Evolutionary conservation across 169 alveolate genomes (phyloP).

Genomic region (Perkinsus chesapeaki): DNA sequence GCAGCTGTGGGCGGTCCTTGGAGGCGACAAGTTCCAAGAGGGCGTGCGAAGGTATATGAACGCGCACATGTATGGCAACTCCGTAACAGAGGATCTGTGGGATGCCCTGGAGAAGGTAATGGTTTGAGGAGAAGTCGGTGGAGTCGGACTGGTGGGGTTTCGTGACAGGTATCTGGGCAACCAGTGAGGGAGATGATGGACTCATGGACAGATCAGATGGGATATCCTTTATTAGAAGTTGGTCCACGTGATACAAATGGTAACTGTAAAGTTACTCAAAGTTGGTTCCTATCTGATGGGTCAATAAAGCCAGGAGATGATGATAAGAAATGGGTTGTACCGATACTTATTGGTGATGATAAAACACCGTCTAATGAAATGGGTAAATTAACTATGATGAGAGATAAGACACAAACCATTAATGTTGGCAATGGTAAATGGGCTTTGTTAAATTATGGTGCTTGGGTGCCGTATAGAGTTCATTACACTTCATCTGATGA

Average conservation of each 20-base stretch:
- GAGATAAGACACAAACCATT: background rate
- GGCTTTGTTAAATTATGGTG: background rate
- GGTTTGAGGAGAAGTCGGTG: background rate
- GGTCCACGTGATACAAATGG: background rate
- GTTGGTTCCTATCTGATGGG: background rate
- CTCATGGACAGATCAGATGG: slow-evolving; percentile 34
- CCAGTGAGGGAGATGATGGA: slow-evolving; percentile 33
- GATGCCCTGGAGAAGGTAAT: slow-evolving; percentile 19
- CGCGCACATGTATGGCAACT: slow-evolving; percentile 20
- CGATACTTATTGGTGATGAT: background rate
- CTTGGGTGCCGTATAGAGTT: background rate
- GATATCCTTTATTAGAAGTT: slow-evolving; percentile 2
- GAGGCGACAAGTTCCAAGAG: slow-evolving; percentile 29
- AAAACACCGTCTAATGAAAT: background rate
- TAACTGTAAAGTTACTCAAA: background rate
- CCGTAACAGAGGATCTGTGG: slow-evolving; percentile 24
- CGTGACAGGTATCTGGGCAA: slow-evolving; percentile 14
- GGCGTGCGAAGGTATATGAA: slow-evolving; percentile 24
- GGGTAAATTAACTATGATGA: background rate
- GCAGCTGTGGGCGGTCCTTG: slow-evolving; percentile 50
- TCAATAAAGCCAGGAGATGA: background rate
- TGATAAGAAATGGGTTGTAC: background rate
- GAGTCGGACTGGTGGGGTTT: too few relatives aligned
- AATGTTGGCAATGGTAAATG: background rate
- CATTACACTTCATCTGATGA: background rate